phyloP scores from a whole-genome alignment of 2,329 filamentous ascomycete genomes.

The Nothophoma quercina region DNA sequence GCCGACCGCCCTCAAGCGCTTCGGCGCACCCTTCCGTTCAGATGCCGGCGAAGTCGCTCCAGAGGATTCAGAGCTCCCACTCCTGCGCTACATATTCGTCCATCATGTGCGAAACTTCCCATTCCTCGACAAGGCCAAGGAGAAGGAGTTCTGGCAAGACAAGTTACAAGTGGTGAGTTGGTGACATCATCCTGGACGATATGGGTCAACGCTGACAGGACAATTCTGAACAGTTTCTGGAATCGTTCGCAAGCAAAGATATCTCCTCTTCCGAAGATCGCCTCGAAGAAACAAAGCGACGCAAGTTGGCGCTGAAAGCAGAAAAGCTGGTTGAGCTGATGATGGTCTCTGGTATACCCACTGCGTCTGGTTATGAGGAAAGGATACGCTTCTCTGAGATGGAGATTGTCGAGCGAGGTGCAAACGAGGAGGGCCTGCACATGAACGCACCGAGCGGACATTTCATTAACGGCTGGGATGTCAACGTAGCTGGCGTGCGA shows the following conservation, averaged over 20 bases:
- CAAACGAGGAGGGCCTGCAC: constrained; percentile 88
- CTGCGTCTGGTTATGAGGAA: constrained; percentile 96
- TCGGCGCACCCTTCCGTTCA: constrained; percentile 93
- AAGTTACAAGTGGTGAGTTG: constrained; percentile 86
- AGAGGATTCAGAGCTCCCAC: constrained; percentile 90
- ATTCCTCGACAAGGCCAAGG: constrained; percentile 92
- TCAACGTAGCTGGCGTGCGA: constrained; percentile 91
- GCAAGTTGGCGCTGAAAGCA: constrained; percentile 89
- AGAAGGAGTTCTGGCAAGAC: constrained; percentile 99
- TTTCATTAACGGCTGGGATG: constrained; percentile 93
- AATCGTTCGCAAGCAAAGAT: constrained; percentile 95
- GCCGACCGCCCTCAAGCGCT: constrained; percentile 90
- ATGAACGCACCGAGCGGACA: constrained; percentile 90
- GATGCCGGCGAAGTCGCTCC: constrained; percentile 92
- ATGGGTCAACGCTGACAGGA: constrained; percentile 26
- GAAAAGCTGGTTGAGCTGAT: constrained; percentile 97
- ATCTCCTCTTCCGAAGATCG: constrained; percentile 97
- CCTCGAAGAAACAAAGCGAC: constrained; percentile 92
- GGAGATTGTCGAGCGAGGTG: constrained; percentile 92
- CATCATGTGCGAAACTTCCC: constrained; percentile 98
- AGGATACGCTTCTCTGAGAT: constrained; percentile 95
- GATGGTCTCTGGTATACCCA: constrained; percentile 98
- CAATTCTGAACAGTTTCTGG: constrained; percentile 75
- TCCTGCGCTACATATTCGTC: constrained; percentile 96
- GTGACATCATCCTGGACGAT: constrained; percentile 6